Conservation (phyloP, 2,329 filamentous ascomycete species). For the Cladosporium sphaerospermum region DNA sequence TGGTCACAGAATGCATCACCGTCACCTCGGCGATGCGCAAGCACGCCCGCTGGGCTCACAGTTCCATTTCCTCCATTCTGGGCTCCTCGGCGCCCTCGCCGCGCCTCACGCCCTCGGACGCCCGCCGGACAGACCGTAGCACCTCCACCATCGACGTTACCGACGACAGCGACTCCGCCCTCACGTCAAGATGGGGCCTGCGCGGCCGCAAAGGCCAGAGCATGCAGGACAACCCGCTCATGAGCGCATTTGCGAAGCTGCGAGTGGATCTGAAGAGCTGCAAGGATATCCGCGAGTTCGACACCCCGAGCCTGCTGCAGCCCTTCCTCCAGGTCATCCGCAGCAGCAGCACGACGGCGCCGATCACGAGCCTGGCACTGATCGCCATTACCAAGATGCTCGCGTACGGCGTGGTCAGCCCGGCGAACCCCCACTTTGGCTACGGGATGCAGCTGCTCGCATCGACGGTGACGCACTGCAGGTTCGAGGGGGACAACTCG, state of each 20-base stretch:
- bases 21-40: constrained; percentile 98
- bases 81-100: constrained; percentile 40
- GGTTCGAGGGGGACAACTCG: constrained; percentile 93
- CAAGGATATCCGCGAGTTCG: constrained; percentile 81
- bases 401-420: constrained; percentile 83
- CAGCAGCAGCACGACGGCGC: constrained; percentile 89
- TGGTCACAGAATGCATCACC: constrained; percentile 97
- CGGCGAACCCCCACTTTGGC: constrained; percentile 76
- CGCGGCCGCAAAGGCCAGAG: constrained; percentile 94
- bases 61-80: constrained; percentile 90
- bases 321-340: constrained; percentile 96
- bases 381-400: constrained; percentile 95
- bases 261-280: constrained; percentile 81
- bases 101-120: constrained; percentile 15
- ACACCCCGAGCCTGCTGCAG: constrained; percentile 80
- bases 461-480: constrained; percentile 91
- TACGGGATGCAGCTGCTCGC: constrained; percentile 92
- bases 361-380: constrained; percentile 90
- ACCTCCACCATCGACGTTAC: constrained; percentile 29
- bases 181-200: constrained; percentile 84
- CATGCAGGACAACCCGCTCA: constrained; percentile 94
- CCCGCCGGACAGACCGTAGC: constrained; percentile 15
- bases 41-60: constrained; percentile 91
- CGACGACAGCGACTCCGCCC: constrained; percentile 34
- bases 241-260: constrained; percentile 86